Base-by-base conservation (phyloP, 768 basidiomycete species). In the Trametes cinnabarina region DNA sequence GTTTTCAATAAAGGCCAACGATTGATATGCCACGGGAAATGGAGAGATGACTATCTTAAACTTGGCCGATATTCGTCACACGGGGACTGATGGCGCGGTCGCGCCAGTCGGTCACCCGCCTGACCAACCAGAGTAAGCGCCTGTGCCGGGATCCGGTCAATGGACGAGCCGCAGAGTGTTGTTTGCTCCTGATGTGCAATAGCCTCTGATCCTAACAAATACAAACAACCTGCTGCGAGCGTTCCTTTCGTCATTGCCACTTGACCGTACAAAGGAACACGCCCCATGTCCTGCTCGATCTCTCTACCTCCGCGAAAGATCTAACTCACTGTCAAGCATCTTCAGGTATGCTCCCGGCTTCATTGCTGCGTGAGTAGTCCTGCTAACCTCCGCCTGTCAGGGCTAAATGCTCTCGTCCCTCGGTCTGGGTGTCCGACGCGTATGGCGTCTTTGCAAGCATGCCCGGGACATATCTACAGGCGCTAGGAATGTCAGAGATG, bases 141-240 rank as follows among this genome's bases (percentile, higher is more conserved):
- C 30, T 32, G 30, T 32, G 30, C 12, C 44, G 25, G 44, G 3
- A 26, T 14, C 25, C 44, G 44, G 44, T 14, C 4, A 25, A 2
- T 17, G 10, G 9, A 2, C 22, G 11, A 12, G 25, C 15, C 25
- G 19, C 44, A 20, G 19, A 20, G 3, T 22, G 15, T 35, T 61
- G 39, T 47, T 61, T 63, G 57, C 14, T 9, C 39, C 1, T 63
- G 49, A 58, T 63, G 42, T 47, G 17, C 60, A 65, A 51, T 8
- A 41, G 61, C 66, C 47, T 68, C 14, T 1, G 51, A 63, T 47
- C 47, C 51, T 64, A 68, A 68, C 63, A 66, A 11, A 39, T 3
- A 55, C 63, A 68, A 68, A 68, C 63, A 68, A 43, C 28, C 49
- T 3, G 20, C 55, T 19, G 30, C 43, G 34, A 15, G 11, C n/a